phyloP scores from a whole-genome alignment of 2,329 filamentous ascomycete species.

The Pleomassaria siparia region DNA sequence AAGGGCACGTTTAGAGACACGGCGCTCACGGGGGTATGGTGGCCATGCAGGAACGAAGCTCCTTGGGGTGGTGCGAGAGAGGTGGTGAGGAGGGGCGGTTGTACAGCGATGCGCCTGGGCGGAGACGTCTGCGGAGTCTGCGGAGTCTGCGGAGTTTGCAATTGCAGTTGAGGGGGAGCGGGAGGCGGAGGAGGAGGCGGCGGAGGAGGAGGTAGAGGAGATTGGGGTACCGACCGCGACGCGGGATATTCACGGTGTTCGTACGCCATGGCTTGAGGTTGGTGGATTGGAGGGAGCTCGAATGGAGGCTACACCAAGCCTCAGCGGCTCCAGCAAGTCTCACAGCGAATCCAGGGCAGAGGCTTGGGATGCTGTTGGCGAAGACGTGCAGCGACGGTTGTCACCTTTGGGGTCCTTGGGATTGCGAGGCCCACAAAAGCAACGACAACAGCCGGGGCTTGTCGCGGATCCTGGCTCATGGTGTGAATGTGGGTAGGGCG shows the following conservation, averaged over 20 bases:
- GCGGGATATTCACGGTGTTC: constrained; percentile 25
- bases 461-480: constrained; percentile 18
- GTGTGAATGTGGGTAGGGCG: too few relatives aligned
- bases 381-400: constrained; percentile 12
- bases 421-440: constrained; percentile 18
- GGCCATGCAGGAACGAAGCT: constrained; percentile 35
- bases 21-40: constrained; percentile 42
- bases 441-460: constrained; percentile 14
- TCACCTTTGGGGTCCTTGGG: constrained; percentile 12
- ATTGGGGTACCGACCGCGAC: constrained; percentile 21
- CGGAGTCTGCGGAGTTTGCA: constrained; percentile 24
- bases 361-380: constrained; percentile 14
- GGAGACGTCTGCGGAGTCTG: constrained; percentile 31
- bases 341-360: constrained; percentile 20
- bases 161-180: constrained; percentile 9
- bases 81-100: constrained; percentile 46
- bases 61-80: constrained; percentile 41
- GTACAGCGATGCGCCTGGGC: constrained; percentile 41
- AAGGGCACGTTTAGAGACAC: constrained; percentile 40
- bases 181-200: constrained; percentile 19
- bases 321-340: constrained; percentile 35
- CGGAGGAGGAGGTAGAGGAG: constrained; percentile 27
- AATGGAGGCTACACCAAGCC: constrained; percentile 25
- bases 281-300: constrained; percentile 20
- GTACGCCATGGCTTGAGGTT: constrained; percentile 20